phyloP scores from a whole-genome alignment of 306 rosid genomes.

The Trifolium repens region DNA sequence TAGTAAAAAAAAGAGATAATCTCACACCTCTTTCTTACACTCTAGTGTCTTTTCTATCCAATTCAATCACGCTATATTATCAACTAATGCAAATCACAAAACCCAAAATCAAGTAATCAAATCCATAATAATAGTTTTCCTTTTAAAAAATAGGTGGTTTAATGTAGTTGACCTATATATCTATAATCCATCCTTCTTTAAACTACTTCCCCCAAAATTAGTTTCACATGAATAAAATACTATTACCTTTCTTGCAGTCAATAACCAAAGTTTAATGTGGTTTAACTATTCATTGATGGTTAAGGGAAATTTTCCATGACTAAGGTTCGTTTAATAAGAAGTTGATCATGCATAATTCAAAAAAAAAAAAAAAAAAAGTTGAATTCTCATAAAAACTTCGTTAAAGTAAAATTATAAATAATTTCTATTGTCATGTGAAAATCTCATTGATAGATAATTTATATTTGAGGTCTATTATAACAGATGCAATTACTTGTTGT shows the following conservation, averaged over 20 bases:
- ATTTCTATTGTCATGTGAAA: no score
- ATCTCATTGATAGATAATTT: no score
- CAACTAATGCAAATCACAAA: not conserved
- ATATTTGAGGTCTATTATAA: no score
- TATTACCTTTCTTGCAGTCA: conserved; percentile 30
- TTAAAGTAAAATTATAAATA: no score
- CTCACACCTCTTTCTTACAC: not conserved
- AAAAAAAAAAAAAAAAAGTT: no score
- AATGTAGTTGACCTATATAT: conserved; percentile 48
- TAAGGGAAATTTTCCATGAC: not conserved
- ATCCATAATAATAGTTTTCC: not conserved
- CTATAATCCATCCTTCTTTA: conserved; percentile 29
- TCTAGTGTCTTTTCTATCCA: conserved; percentile 5
- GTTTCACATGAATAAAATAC: not conserved
- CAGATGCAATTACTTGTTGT: no score
- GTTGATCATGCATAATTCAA: no score
- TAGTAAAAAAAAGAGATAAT: not conserved
- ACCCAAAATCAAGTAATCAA: not conserved
- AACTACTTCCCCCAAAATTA: conserved; percentile 25
- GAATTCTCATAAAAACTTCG: no score
- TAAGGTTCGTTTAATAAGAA: no score
- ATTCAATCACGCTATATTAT: not conserved
- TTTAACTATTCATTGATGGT: not conserved
- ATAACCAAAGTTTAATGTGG: conserved; percentile 28
- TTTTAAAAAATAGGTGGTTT: not conserved